Conservation (phyloP, 2,329 filamentous ascomycete genomes). For the Myriangium duriaei region DNA sequence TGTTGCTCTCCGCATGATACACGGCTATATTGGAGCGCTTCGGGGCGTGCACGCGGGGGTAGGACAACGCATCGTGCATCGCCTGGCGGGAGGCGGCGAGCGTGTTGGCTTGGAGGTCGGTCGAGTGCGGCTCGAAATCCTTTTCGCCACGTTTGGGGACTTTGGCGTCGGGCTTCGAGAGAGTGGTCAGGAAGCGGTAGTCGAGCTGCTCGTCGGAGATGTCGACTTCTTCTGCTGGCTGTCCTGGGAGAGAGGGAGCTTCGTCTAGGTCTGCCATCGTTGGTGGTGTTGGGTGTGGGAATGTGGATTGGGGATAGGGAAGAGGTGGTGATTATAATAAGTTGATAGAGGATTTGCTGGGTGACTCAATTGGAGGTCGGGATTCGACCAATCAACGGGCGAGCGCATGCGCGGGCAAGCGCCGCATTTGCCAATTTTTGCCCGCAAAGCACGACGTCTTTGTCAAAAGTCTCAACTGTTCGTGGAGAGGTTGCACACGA, state of each 20-base stretch:
- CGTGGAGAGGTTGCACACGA: too few species aligned
- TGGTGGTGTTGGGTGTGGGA: background rate
- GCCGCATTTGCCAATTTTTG: background rate
- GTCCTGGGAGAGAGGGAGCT: constrained; percentile 28
- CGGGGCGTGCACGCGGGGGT: constrained; percentile 60
- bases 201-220: constrained; percentile 74
- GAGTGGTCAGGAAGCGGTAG: constrained; percentile 58
- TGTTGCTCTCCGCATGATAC: constrained; percentile 54
- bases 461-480: background rate
- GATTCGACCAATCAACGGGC: background rate
- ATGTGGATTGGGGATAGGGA: background rate
- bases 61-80: constrained; percentile 76
- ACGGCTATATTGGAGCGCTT: constrained; percentile 56
- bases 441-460: background rate
- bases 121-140: constrained; percentile 91
- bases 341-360: too few species aligned
- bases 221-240: constrained; percentile 62
- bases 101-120: constrained; percentile 62
- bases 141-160: constrained; percentile 88
- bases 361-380: too few species aligned
- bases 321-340: too few species aligned
- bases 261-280: constrained; percentile 27
- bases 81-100: constrained; percentile 72
- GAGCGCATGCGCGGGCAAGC: constrained; percentile 2
- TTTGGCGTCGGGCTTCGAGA: constrained; percentile 39